phyloP scores from a whole-genome alignment of 1,284 basidiomycete species.

The Grifola frondosa region DNA sequence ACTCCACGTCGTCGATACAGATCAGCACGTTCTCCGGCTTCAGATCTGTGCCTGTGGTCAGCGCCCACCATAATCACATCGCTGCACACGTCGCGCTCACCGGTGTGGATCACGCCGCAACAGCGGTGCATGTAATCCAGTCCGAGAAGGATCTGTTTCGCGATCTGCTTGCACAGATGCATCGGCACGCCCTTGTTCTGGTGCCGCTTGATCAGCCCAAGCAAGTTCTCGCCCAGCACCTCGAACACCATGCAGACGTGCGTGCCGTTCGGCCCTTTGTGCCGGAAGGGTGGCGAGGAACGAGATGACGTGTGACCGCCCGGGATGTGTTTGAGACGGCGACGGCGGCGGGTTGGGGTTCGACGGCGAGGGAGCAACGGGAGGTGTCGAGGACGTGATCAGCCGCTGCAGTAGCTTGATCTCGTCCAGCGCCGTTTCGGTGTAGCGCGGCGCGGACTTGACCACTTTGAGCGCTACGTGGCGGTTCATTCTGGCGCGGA shows the following conservation, averaged over 20 bases:
- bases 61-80: slow-evolving; percentile 7
- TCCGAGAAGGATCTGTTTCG: slow-evolving; percentile 93
- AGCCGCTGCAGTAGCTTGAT: slow-evolving; percentile 97
- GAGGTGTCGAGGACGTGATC: slow-evolving; percentile 82
- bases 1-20: slow-evolving; percentile 95
- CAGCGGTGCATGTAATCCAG: slow-evolving; percentile 97
- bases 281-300: slow-evolving; percentile 97
- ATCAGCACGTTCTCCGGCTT: slow-evolving; percentile 99
- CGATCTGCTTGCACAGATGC: slow-evolving; percentile 93
- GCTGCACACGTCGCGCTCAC: slow-evolving; percentile 36
- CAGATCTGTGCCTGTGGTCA: slow-evolving; percentile 56
- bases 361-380: slow-evolving; percentile 48
- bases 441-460: slow-evolving; percentile 96
- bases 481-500: slow-evolving; percentile 71
- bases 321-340: slow-evolving; percentile 69
- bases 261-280: slow-evolving; percentile 94
- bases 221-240: slow-evolving; percentile 96
- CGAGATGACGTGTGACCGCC: slow-evolving; percentile 86
- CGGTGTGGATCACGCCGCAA: slow-evolving; percentile 93
- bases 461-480: slow-evolving; percentile 99
- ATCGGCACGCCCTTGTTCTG: slow-evolving; percentile 94
- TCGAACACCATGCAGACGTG: slow-evolving; percentile 99
- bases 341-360: slow-evolving; percentile 63
- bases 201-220: slow-evolving; percentile 96
- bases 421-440: slow-evolving; percentile 97